Conservation (phyloP, 2,329 filamentous ascomycete species). For the Verticillium klebahnii region DNA sequence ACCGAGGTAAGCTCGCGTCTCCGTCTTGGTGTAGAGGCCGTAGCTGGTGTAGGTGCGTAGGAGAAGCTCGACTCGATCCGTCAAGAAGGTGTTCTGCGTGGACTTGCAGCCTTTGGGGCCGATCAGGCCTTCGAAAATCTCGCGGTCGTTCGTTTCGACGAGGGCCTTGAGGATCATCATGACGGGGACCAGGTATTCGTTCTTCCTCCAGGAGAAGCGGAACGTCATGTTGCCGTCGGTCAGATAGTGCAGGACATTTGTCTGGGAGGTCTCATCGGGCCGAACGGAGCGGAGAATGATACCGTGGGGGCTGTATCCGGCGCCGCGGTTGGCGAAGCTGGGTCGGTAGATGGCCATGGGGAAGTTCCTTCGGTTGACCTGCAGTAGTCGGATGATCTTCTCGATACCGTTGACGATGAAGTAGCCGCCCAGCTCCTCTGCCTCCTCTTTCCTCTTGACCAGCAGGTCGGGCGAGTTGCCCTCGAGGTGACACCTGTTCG, state of each 20-base stretch:
- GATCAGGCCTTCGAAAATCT: constrained; percentile 92
- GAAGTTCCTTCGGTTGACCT: constrained; percentile 87
- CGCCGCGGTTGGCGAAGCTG: constrained; percentile 83
- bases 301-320: constrained; percentile 83
- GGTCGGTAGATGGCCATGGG: constrained; percentile 90
- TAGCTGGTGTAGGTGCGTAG: constrained; percentile 93
- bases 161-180: constrained; percentile 97
- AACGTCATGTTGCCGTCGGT: constrained; percentile 95
- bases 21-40: constrained; percentile 71
- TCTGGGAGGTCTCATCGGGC: constrained; percentile 97
- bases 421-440: constrained; percentile 93
- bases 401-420: constrained; percentile 98
- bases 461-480: constrained; percentile 77
- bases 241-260: constrained; percentile 93
- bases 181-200: constrained; percentile 91
- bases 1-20: constrained; percentile 82
- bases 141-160: constrained; percentile 91
- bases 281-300: constrained; percentile 88
- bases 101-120: constrained; percentile 73
- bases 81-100: constrained; percentile 84
- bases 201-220: constrained; percentile 96
- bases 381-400: constrained; percentile 89
- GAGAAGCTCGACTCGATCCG: constrained; percentile 87
- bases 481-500: constrained; percentile 86
- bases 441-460: constrained; percentile 86